Percentiles rank a stretch among this genome's conserved stretches.
Evolutionary conservation across 2,329 filamentous ascomycete species (phyloP).

Genomic region (Nemania bipapillata): DNA sequence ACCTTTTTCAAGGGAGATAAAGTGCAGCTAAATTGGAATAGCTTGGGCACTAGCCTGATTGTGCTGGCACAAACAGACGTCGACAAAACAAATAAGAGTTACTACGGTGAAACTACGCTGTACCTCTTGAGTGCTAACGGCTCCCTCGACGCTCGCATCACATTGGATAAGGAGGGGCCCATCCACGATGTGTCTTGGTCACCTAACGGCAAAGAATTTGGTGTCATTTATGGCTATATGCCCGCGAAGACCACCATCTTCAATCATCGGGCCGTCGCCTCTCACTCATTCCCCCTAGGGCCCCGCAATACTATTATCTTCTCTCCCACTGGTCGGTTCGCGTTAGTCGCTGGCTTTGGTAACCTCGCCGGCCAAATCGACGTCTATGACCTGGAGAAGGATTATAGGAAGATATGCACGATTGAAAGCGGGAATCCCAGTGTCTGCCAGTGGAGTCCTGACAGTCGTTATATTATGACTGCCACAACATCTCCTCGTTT

Average conservation of each 20-base stretch:
- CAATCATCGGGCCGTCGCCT: slow-evolving; percentile 84
- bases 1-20: slow-evolving; percentile 99
- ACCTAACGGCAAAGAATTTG: slow-evolving; percentile 96
- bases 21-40: slow-evolving; percentile 98
- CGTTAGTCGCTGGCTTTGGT: slow-evolving; percentile 93
- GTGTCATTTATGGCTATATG: slow-evolving; percentile 98
- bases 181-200: slow-evolving; percentile 99
- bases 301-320: slow-evolving; percentile 96
- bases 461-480: slow-evolving; percentile 94
- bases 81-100: slow-evolving; percentile 98
- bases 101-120: slow-evolving; percentile 97
- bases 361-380: slow-evolving; percentile 98
- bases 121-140: slow-evolving; percentile 94
- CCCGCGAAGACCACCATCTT: slow-evolving; percentile 99
- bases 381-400: slow-evolving; percentile 94
- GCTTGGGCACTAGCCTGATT: slow-evolving; percentile 86
- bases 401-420: slow-evolving; percentile 90
- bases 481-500: slow-evolving; percentile 96
- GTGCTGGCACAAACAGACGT: slow-evolving; percentile 98
- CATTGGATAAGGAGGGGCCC: slow-evolving; percentile 94
- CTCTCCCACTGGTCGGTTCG: slow-evolving; percentile 91
- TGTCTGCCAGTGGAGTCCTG: slow-evolving; percentile 96
- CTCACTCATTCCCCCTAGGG: slow-evolving; percentile 84
- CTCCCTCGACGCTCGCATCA: slow-evolving; percentile 89
- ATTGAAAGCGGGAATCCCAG: slow-evolving; percentile 96